Evolutionary conservation across 768 basidiomycete species (phyloP).

Genomic region (Leccinum olivaceopallidum): DNA sequence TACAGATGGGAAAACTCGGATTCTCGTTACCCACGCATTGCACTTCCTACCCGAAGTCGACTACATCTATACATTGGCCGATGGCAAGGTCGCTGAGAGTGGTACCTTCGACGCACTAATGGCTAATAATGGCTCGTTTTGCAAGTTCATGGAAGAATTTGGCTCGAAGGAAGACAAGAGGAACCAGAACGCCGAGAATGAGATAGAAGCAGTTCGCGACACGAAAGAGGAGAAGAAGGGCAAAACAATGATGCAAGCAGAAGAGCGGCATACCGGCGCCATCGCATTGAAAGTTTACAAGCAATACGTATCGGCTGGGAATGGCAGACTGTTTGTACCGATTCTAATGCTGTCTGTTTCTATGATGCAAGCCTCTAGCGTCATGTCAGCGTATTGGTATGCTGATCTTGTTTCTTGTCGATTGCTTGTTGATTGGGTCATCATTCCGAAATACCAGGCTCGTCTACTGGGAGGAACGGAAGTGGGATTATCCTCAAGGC

Average conservation of each 20-base stretch:
- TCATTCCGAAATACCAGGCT: no score
- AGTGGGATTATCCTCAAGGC: no score
- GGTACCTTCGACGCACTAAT: constrained; percentile 80
- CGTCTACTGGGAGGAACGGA: no score
- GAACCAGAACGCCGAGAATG: constrained; percentile 41
- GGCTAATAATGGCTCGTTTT: constrained; percentile 61
- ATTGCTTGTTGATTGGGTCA: no score
- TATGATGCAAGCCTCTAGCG: no score
- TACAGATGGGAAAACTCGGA: constrained; percentile 68
- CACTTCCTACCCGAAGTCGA: constrained; percentile 89
- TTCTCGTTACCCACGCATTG: constrained; percentile 27
- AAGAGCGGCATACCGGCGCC: neutral
- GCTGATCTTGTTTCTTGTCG: no score
- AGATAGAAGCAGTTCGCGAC: constrained; percentile 17
- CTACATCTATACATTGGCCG: constrained; percentile 76
- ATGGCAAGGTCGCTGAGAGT: constrained; percentile 76
- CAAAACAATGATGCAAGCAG: neutral
- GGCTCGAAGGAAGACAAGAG: neutral
- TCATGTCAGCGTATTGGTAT: no score
- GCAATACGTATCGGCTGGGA: constrained; percentile 68
- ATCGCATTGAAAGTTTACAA: constrained; percentile 31
- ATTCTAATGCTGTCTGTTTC: constrained; percentile 55
- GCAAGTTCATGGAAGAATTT: constrained; percentile 79
- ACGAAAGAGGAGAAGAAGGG: constrained; percentile 18
- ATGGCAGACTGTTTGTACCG: constrained; percentile 65